Evolutionary conservation across 1,284 basidiomycete genomes (phyloP).

Genomic region (Tremellales sp.): DNA sequence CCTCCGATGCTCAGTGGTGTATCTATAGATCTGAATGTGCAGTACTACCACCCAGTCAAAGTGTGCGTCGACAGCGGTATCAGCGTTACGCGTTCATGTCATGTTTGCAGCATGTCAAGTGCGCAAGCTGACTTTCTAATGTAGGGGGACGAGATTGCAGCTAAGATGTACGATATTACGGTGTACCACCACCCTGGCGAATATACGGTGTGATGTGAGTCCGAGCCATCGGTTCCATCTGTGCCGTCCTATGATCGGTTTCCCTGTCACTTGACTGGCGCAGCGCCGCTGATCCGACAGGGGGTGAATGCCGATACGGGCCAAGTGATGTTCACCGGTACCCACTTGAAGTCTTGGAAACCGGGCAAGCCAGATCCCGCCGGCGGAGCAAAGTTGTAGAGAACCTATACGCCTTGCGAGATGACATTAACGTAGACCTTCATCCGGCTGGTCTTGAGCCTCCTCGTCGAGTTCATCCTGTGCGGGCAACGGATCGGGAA

Average conservation of each 20-base stretch:
- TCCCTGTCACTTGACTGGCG: too few species aligned
- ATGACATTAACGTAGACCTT: too few species aligned
- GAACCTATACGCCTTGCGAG: too few species aligned
- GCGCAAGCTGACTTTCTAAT: too few species aligned
- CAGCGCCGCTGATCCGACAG: too few species aligned
- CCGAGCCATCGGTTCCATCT: background rate
- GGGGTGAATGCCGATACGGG: slow-evolving; percentile 18
- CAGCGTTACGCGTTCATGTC: too few species aligned
- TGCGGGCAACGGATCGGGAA: background rate
- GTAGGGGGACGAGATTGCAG: slow-evolving; percentile 6
- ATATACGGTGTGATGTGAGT: slow-evolving; percentile 15
- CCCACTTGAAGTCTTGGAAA: slow-evolving; percentile 30
- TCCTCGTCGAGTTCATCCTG: background rate
- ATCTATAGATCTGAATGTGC: slow-evolving; percentile 28
- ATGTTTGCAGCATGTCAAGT: too few species aligned
- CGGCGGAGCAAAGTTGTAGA: too few species aligned
- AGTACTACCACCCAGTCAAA: slow-evolving; percentile 28
- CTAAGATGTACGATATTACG: slow-evolving; percentile 14
- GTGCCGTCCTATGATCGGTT: background rate
- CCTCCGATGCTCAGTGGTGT: slow-evolving; percentile 36
- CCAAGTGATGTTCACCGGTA: slow-evolving; percentile 18
- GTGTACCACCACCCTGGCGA: slow-evolving; percentile 11
- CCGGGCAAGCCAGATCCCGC: background rate
- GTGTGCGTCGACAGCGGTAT: slow-evolving; percentile 13
- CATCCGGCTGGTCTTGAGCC: too few species aligned